A percentile compares a stretch with the other conserved stretches of the same genome.
These are phyloP conservation scores for Globisporangium abappressorium DNA, from an alignment of 352 stramenopile genomes.

Conservation along the genomic window DNA sequence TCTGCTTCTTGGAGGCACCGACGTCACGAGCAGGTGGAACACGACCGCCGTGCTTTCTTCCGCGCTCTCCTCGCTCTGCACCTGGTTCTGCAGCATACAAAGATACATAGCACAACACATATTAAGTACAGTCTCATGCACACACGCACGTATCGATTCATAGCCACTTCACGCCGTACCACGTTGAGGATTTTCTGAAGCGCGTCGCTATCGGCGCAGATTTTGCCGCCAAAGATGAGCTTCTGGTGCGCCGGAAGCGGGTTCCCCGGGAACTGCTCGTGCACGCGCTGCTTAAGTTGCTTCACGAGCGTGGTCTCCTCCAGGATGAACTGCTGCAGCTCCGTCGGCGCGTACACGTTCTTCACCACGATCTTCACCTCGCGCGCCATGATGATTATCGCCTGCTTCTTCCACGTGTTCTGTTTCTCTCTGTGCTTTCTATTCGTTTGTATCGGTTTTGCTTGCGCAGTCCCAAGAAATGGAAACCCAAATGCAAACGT, in stretches of 20 bases:
- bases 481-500: not conserved
- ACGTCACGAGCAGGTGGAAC: conserved; percentile 72
- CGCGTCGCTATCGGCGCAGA: conserved; percentile 61
- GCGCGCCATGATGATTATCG: conserved; percentile 9
- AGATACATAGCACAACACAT: not conserved
- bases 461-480: not conserved
- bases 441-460: conserved; percentile 2
- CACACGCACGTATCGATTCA: not conserved
- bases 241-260: conserved; percentile 61
- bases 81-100: conserved; percentile 29
- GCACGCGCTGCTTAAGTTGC: conserved; percentile 62
- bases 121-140: not conserved
- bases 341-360: conserved; percentile 69
- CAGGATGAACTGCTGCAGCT: conserved; percentile 51
- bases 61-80: conserved; percentile 24
- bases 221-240: conserved; percentile 87
- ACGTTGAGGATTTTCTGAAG: conserved; percentile 33
- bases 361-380: conserved; percentile 72
- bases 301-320: conserved; percentile 33
- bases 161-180: not conserved
- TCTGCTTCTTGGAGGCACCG: conserved; percentile 17
- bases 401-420: conserved; percentile 4
- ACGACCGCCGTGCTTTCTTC: conserved; percentile 43
- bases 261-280: conserved; percentile 39
- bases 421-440: not conserved